A percentile compares a stretch with the other conserved stretches of the same genome.
Conservation (phyloP, 164 flowering plant species). For the Stephania yunnanensis region DNA sequence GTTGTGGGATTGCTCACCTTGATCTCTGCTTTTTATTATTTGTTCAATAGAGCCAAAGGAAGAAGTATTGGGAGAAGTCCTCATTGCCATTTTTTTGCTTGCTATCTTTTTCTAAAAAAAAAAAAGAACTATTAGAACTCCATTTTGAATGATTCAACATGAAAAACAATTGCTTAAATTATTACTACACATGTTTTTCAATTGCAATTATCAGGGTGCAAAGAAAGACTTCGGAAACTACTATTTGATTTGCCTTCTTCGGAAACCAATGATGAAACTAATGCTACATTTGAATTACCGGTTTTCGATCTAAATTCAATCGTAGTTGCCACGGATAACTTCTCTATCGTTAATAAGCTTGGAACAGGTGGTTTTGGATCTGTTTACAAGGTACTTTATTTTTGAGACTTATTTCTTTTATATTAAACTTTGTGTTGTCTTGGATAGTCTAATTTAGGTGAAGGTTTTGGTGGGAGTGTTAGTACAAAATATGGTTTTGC, state of each 20-base stretch:
- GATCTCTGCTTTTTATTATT: not conserved
- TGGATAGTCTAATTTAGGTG: not conserved
- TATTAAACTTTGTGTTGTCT: not conserved
- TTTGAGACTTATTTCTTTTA: too few relatives aligned
- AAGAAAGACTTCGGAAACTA: not conserved
- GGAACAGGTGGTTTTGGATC: conserved; percentile 36
- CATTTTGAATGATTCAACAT: not conserved
- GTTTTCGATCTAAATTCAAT: not conserved
- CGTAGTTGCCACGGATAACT: conserved; percentile 17
- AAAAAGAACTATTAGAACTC: not conserved
- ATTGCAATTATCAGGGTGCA: not conserved
- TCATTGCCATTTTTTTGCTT: not conserved
- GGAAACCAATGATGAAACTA: not conserved
- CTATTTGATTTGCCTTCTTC: not conserved
- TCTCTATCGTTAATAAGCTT: conserved; percentile 17
- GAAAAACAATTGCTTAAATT: too few relatives aligned
- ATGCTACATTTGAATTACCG: not conserved
- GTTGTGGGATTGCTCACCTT: not conserved
- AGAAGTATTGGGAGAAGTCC: not conserved
- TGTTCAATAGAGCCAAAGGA: not conserved
- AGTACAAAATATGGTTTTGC: not conserved
- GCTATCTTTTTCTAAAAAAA: not conserved
- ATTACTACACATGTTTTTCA: not conserved
- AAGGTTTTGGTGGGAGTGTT: too few relatives aligned
- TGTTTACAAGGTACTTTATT: conserved; percentile 20